These are phyloP conservation scores for Kentomonas sorsogonicus DNA, from an alignment of 208 protist species.

Conservation along the genomic window DNA sequence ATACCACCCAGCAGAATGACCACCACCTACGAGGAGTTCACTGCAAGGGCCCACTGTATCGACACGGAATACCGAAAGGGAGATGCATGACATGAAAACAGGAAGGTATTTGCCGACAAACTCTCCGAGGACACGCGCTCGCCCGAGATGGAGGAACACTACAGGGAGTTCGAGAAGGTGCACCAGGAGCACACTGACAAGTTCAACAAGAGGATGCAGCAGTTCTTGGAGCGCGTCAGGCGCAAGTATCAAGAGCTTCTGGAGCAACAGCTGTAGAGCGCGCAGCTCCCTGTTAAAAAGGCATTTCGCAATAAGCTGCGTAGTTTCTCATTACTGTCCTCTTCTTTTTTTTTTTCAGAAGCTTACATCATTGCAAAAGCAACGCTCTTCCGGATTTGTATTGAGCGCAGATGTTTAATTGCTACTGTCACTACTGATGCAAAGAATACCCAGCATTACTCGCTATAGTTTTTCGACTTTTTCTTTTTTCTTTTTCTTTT, in stretches of 20 bases:
- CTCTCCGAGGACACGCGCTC: constrained; percentile 84
- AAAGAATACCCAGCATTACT: too few species aligned
- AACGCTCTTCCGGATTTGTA: too few species aligned
- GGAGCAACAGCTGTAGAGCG: constrained; percentile 90
- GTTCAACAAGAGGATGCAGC: constrained; percentile 91
- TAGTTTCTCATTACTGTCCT: not conserved
- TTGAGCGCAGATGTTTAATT: too few species aligned
- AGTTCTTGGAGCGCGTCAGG: constrained; percentile 90
- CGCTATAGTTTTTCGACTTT: too few species aligned
- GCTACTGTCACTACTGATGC: too few species aligned
- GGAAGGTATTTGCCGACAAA: constrained; percentile 90
- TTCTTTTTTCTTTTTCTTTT: too few species aligned
- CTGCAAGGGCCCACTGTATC: constrained; percentile 85
- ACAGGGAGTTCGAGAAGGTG: constrained; percentile 90
- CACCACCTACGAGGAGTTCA: constrained; percentile 86
- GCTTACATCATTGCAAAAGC: too few species aligned
- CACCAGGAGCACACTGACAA: constrained; percentile 91
- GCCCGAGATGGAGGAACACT: constrained; percentile 90
- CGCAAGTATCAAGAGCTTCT: constrained; percentile 85
- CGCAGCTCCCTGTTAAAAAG: constrained; percentile 86
- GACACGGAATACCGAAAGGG: constrained; percentile 85
- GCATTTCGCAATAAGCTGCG: not conserved
- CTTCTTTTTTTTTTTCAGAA: constrained; percentile 1
- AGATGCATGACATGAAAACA: constrained; percentile 91
- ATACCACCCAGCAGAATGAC: too few species aligned